Percentiles rank a stretch among this genome's conserved stretches.
phyloP scores from a whole-genome alignment of 129 eudicot species.

The Tagetes patula region DNA sequence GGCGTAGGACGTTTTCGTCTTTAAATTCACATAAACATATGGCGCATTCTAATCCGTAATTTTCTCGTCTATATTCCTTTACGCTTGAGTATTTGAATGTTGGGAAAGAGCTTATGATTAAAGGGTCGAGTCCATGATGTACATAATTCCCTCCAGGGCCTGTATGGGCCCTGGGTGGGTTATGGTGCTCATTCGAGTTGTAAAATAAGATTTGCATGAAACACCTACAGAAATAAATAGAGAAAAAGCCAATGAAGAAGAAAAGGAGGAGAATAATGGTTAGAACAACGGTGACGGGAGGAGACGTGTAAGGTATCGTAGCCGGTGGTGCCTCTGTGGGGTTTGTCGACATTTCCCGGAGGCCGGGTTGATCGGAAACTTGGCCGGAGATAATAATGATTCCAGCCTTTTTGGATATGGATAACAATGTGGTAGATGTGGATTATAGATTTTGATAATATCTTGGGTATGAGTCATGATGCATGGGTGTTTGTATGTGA shows the following conservation, averaged over 20 bases:
- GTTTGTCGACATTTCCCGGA: slow-evolving; percentile 41
- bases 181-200: slow-evolving; percentile 35
- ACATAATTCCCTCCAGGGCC: slow-evolving; percentile 2
- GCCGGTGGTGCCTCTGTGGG: slow-evolving; percentile 35
- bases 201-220: slow-evolving; percentile 51
- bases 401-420: slow-evolving; percentile 34
- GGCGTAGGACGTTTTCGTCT: slow-evolving; percentile 49
- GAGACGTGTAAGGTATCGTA: slow-evolving; percentile 37
- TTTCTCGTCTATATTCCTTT: slow-evolving; percentile 51
- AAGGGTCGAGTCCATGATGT: slow-evolving; percentile 53
- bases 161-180: slow-evolving; percentile 22
- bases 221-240: slow-evolving; percentile 61
- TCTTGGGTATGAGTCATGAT: slow-evolving; percentile 11
- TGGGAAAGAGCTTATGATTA: slow-evolving; percentile 53
- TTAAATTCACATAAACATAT: slow-evolving; percentile 71
- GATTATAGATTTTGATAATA: slow-evolving; percentile 11
- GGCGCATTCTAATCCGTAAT: slow-evolving; percentile 74
- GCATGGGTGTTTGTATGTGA: neutral
- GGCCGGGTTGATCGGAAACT: slow-evolving; percentile 21
- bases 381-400: slow-evolving; percentile 38
- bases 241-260: slow-evolving; percentile 57
- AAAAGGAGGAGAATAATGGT: slow-evolving; percentile 53
- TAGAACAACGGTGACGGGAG: slow-evolving; percentile 54
- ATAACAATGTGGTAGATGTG: slow-evolving; percentile 13
- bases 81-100: slow-evolving; percentile 62